A percentile compares a stretch with the other conserved stretches of the same genome.
phyloP scores from a whole-genome alignment of 176 grass and related monocot genomes.

The Phyllostachys edulis region DNA sequence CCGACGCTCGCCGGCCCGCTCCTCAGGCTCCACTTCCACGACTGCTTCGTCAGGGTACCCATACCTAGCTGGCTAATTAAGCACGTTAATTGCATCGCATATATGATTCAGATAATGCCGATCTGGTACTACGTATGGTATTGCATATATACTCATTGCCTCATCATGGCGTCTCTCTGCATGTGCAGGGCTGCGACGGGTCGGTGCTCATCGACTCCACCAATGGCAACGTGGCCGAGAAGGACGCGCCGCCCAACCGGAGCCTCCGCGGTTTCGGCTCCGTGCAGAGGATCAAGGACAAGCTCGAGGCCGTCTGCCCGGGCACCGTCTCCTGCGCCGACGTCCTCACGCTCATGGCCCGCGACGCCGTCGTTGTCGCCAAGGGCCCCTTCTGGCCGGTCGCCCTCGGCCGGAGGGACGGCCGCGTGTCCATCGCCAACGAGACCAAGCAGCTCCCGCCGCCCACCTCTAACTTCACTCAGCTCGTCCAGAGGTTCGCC shows the following conservation, averaged over 20 bases:
- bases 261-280: slow-evolving; percentile 65
- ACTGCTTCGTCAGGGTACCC: slow-evolving; percentile 70
- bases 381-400: slow-evolving; percentile 61
- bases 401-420: slow-evolving; percentile 52
- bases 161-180: too few species aligned
- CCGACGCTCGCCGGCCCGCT: slow-evolving; percentile 24
- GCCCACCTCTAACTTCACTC: slow-evolving; percentile 56
- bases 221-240: slow-evolving; percentile 47
- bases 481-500: slow-evolving; percentile 42
- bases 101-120: too few species aligned
- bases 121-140: too few species aligned
- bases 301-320: slow-evolving; percentile 51
- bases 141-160: too few species aligned
- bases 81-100: too few species aligned
- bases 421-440: slow-evolving; percentile 43
- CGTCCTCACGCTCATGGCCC: slow-evolving; percentile 50
- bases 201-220: slow-evolving; percentile 73
- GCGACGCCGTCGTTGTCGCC: slow-evolving; percentile 61
- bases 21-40: slow-evolving; percentile 70
- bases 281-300: slow-evolving; percentile 69
- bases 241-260: slow-evolving; percentile 63
- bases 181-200: slow-evolving; percentile 67
- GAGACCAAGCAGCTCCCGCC: slow-evolving; percentile 58
- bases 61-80: too few species aligned
- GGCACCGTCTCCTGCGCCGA: slow-evolving; percentile 56